Percentiles rank a stretch among this genome's conserved stretches.
These are phyloP conservation scores for Eucalyptus grandis DNA, from an alignment of 345 rosid species.

Conservation along the genomic window DNA sequence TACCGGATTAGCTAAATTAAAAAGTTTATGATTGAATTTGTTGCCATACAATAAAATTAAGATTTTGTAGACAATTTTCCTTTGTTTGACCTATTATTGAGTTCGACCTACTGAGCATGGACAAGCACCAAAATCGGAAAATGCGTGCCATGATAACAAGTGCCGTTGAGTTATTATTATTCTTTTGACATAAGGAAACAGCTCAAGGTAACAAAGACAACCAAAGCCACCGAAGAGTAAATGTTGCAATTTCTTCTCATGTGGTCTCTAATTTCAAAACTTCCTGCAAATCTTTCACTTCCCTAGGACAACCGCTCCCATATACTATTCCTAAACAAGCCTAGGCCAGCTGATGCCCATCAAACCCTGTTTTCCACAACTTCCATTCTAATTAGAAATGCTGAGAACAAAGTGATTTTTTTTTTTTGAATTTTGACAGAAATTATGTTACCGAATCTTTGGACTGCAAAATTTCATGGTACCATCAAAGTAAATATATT, in stretches of 20 bases:
- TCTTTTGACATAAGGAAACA: not conserved
- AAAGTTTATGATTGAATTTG: fast-evolving
- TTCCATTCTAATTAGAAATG: not conserved
- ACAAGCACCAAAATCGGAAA: not conserved
- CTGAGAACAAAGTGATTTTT: not conserved
- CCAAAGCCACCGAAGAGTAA: not conserved
- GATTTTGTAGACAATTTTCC: not conserved
- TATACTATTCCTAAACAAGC: not conserved
- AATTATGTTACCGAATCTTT: not conserved
- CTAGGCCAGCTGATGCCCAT: not conserved
- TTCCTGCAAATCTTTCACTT: not conserved
- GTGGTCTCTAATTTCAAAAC: not conserved
- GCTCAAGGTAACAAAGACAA: not conserved
- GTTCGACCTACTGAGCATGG: not conserved
- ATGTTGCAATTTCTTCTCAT: not conserved
- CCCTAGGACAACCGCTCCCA: not conserved
- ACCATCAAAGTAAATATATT: not conserved
- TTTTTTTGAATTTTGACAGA: not conserved
- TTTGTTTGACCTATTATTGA: not conserved
- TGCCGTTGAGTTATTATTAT: not conserved
- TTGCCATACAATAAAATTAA: fast-evolving
- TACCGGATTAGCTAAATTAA: fast-evolving
- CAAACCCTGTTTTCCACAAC: not conserved
- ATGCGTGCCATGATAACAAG: not conserved
- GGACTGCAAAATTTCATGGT: not conserved